Conservation (phyloP, 176 grass and related monocot genomes). For the Puya raimondii region DNA sequence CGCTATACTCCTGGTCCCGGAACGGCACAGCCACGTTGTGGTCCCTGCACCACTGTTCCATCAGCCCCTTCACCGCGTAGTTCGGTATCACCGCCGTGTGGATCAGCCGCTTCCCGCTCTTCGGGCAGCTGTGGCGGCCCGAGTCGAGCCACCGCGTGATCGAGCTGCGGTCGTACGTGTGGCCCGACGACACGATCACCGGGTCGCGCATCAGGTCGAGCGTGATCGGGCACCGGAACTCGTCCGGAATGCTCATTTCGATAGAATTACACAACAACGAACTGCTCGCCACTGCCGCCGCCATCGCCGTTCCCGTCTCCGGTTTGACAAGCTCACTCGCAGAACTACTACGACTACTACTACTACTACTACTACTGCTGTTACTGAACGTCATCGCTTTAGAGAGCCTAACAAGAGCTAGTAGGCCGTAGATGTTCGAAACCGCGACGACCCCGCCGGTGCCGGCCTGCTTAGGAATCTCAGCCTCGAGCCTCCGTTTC, state of each 20-base stretch:
- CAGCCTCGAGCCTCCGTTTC: conserved; percentile 1
- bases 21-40: neutral
- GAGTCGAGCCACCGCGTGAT: conserved; percentile 16
- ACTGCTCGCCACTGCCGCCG: neutral
- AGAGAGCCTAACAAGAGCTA: neutral
- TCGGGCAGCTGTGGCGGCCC: conserved; percentile 12
- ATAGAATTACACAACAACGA: neutral
- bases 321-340: neutral
- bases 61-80: conserved; percentile 12
- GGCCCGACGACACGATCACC: conserved; percentile 10
- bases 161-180: conserved; percentile 19
- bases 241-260: neutral
- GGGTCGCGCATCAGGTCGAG: conserved; percentile 27
- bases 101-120: conserved; percentile 1
- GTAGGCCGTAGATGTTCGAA: neutral
- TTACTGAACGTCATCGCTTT: neutral
- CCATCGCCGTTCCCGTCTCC: neutral
- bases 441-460: neutral
- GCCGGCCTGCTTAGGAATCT: conserved; percentile 8
- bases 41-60: conserved; percentile 12
- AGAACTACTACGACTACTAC: too few species aligned
- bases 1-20: neutral
- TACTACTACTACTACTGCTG: neutral
- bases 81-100: conserved; percentile 15
- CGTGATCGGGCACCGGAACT: conserved; percentile 20